phyloP scores from a whole-genome alignment of 805 yeast genomes.

The Candida koratica region DNA sequence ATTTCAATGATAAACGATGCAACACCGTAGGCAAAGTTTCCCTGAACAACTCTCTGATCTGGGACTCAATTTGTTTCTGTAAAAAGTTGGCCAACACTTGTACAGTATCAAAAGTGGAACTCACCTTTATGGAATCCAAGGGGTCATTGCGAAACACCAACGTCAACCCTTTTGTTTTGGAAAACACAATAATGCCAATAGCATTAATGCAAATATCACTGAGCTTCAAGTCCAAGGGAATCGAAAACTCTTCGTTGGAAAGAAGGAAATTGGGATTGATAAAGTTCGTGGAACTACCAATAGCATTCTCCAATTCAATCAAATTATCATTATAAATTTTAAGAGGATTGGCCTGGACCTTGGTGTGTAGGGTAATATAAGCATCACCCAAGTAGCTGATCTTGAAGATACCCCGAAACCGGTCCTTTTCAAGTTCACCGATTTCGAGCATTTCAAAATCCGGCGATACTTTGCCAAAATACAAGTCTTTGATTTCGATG shows the following conservation, averaged over 20 bases:
- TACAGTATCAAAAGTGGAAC: slow-evolving; percentile 82
- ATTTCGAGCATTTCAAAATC: slow-evolving; percentile 73
- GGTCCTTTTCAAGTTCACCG: slow-evolving; percentile 72
- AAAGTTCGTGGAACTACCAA: slow-evolving; percentile 36
- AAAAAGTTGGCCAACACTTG: slow-evolving; percentile 79
- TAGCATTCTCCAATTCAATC: slow-evolving; percentile 29
- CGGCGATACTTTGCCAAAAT: slow-evolving; percentile 74
- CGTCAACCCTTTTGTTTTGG: slow-evolving; percentile 77
- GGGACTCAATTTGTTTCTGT: slow-evolving; percentile 78
- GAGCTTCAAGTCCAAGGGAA: slow-evolving; percentile 73
- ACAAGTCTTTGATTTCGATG: slow-evolving; percentile 62
- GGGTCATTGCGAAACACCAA: slow-evolving; percentile 89
- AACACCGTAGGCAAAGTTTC: slow-evolving; percentile 80
- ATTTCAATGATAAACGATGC: slow-evolving; percentile 69
- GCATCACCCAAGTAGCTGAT: slow-evolving; percentile 74
- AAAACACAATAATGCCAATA: slow-evolving; percentile 79
- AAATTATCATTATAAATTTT: slow-evolving; percentile 56
- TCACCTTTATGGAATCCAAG: slow-evolving; percentile 73
- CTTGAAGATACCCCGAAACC: slow-evolving; percentile 79
- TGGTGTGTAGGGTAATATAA: slow-evolving; percentile 66
- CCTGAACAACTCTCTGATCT: slow-evolving; percentile 73
- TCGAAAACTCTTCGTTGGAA: slow-evolving; percentile 63
- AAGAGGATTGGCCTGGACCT: slow-evolving; percentile 80
- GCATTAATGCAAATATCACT: slow-evolving; percentile 72
- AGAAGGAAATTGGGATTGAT: slow-evolving; percentile 64